Evolutionary conservation across 345 rosid genomes (phyloP).

Genomic region (Populus tremula): DNA sequence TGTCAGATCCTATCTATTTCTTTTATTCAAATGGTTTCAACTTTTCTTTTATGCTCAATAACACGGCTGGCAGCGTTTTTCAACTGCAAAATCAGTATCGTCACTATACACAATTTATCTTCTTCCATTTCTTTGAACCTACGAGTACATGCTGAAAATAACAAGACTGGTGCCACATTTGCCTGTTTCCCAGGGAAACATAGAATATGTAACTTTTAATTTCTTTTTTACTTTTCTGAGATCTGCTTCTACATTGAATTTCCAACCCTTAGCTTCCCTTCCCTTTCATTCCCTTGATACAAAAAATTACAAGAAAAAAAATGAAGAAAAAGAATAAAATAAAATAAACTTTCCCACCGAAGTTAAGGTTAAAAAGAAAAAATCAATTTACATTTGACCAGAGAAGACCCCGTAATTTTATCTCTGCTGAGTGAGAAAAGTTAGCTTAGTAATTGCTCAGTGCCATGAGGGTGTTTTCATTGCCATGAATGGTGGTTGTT

Average conservation of each 20-base stretch:
- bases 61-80: too few species aligned
- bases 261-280: conserved; percentile 26
- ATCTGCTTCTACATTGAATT: conserved; percentile 18
- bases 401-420: conserved; percentile 10
- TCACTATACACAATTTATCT: too few species aligned
- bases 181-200: background rate
- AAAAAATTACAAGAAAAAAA: conserved; percentile 22
- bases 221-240: background rate
- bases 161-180: too few species aligned
- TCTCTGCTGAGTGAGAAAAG: conserved; percentile 25
- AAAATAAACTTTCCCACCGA: conserved; percentile 17
- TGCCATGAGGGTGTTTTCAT: conserved; percentile 30
- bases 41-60: too few species aligned
- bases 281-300: conserved; percentile 18
- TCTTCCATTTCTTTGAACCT: too few species aligned
- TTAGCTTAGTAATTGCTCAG: conserved; percentile 30
- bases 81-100: too few species aligned
- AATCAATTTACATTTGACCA: conserved; percentile 34
- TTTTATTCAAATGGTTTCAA: too few species aligned
- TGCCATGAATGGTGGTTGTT: conserved; percentile 21
- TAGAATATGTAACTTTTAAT: background rate
- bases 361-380: conserved; percentile 10
- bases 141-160: too few species aligned
- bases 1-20: too few species aligned
- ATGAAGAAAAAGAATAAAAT: background rate